phyloP scores from a whole-genome alignment of 2,329 filamentous ascomycete species.

The Arthroderma sp. region DNA sequence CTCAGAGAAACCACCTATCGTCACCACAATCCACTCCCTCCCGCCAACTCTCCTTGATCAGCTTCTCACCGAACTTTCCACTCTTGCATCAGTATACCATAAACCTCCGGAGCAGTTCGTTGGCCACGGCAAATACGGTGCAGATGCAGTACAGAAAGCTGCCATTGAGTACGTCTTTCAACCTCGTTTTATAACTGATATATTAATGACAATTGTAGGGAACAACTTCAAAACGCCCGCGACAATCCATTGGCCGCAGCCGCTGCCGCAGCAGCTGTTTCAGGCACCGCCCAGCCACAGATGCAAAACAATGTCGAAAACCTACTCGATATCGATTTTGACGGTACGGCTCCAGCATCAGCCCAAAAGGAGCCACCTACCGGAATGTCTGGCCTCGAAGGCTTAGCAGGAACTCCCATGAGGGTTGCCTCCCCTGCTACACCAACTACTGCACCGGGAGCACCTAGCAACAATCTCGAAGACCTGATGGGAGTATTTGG shows the following conservation, averaged over 20 bases:
- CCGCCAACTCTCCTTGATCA: slow-evolving; percentile 74
- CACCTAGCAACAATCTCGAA: slow-evolving; percentile 51
- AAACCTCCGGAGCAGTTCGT: slow-evolving; percentile 97
- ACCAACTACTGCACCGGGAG: slow-evolving; percentile 16
- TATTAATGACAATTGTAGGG: slow-evolving; percentile 31
- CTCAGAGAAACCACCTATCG: slow-evolving; percentile 86
- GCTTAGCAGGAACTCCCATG: slow-evolving; percentile 44
- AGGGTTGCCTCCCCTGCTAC: slow-evolving; percentile 34
- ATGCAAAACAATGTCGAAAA: slow-evolving; percentile 79
- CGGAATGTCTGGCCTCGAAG: slow-evolving; percentile 52
- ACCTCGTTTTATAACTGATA: background rate
- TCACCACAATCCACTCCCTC: slow-evolving; percentile 82
- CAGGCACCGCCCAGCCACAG: slow-evolving; percentile 37
- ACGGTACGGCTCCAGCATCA: slow-evolving; percentile 83
- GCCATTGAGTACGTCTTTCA: slow-evolving; percentile 58
- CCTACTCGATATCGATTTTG: slow-evolving; percentile 89
- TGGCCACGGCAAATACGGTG: slow-evolving; percentile 83
- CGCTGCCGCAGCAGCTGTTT: slow-evolving; percentile 51
- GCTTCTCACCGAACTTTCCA: slow-evolving; percentile 83
- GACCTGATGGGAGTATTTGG: slow-evolving; percentile 67
- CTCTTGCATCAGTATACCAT: slow-evolving; percentile 93
- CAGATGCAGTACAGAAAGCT: slow-evolving; percentile 84
- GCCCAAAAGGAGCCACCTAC: slow-evolving; percentile 50
- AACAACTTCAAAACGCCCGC: slow-evolving; percentile 79
- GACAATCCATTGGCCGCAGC: slow-evolving; percentile 91